Evolutionary conservation across 2,329 filamentous ascomycete genomes (phyloP), one percentile per base, ranked within the genome.

Genomic region (Chlorencoelia australis): DNA sequence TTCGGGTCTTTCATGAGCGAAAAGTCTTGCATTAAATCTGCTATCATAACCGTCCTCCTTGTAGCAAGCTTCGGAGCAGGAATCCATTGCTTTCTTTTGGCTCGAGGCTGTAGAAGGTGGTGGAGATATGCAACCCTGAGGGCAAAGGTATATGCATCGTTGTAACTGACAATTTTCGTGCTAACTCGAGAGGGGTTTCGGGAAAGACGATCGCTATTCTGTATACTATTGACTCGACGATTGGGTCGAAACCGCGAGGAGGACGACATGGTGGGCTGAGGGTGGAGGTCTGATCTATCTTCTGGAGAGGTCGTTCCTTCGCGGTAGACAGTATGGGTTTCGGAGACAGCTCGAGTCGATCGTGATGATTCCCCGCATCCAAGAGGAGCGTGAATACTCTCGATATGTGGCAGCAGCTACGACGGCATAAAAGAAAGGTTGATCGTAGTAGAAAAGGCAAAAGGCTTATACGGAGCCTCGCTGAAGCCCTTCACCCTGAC

Each of bases 141-240:
- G 51, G 88, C 87, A 63, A 86, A 94, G 45, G 79, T 82, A 64
- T 93, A 94, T 56, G 86, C 88, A 62, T 95, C 86, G 51, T 93
- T 82, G 58, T 75, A 68, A 50, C 68, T 70, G 46, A 79, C 66
- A 36, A 65, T 59, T 34, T 64, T 56, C 32, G 63, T 57, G 43
- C 66, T 63, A 30, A 63, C 59, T 44, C 59, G 63, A 31, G 73
- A 75, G 21, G 44, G 38, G 20, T 49, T 54, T 43, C 55, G 52
- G 15, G 49, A 49, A 16, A 49, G 35, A n/a, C 50, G 49, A 13
- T 51, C 47, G 21, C 26, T 42, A 19, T 44, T 50, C 20, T 48
- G 46, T 7, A 56, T 36, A 32, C 54, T 56, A 30, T 50, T 50
- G 31, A 56, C 44, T 18, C 53, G 53, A 40, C 48, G 48, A 31